Percentiles rank a stretch among this genome's conserved stretches.
phyloP scores from a whole-genome alignment of 768 basidiomycete species.

The Rhizopogon vinicolor region DNA sequence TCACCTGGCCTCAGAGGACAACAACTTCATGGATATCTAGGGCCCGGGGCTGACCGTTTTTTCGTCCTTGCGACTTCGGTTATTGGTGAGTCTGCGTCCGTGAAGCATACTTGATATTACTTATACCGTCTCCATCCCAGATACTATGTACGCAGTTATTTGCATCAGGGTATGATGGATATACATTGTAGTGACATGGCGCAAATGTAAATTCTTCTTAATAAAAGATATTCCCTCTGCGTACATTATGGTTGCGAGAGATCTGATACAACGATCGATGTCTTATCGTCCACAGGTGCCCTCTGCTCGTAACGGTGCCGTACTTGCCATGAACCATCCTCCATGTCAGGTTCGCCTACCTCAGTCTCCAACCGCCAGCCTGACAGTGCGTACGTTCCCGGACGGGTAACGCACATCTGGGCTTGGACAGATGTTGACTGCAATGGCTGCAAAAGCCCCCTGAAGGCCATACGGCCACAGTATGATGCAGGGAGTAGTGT shows the following conservation, averaged over 20 bases:
- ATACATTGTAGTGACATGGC: too few relatives aligned
- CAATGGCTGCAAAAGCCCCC: constrained; percentile 51
- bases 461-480: constrained; percentile 62
- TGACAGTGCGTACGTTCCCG: constrained; percentile 61
- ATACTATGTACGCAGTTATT: too few relatives aligned
- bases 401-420: constrained; percentile 54
- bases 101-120: too few relatives aligned
- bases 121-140: too few relatives aligned
- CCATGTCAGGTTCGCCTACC: constrained; percentile 38
- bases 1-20: too few relatives aligned
- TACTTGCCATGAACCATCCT: constrained; percentile 25
- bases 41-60: too few relatives aligned
- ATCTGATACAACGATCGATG: constrained; percentile 31
- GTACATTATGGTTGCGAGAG: constrained; percentile 5
- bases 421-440: constrained; percentile 39
- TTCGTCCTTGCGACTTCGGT: too few relatives aligned
- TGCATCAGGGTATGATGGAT: too few relatives aligned
- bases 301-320: constrained; percentile 38
- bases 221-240: constrained; percentile 1
- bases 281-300: constrained; percentile 20
- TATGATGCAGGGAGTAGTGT: constrained; percentile 50
- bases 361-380: constrained; percentile 69
- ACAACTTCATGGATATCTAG: too few relatives aligned
- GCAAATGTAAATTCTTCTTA: too few relatives aligned
- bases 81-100: too few relatives aligned